A percentile compares a stretch with the other conserved stretches of the same genome.
These are phyloP conservation scores for Arthrinium puccinioides DNA, from an alignment of 2,329 filamentous ascomycete species.

Conservation along the genomic window DNA sequence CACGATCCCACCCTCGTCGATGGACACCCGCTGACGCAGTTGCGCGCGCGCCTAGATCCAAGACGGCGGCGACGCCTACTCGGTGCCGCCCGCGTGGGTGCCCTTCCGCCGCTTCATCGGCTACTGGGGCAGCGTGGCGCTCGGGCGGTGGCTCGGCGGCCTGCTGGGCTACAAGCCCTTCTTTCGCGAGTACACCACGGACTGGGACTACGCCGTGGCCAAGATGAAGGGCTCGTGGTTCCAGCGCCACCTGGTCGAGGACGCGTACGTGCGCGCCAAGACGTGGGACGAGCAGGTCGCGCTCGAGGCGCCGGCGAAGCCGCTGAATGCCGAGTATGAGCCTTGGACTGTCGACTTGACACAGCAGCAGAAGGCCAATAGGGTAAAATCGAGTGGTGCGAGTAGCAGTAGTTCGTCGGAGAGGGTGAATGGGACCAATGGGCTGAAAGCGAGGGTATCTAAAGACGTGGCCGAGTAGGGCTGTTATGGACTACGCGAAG, in stretches of 20 bases:
- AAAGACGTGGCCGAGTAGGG: too few relatives aligned
- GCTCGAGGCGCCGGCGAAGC: neutral
- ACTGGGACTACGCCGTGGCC: conserved; percentile 25
- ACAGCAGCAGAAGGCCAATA: neutral
- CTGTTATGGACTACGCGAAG: too few relatives aligned
- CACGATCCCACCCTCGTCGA: too few relatives aligned
- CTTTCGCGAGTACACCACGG: conserved; percentile 25
- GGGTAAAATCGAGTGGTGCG: too few relatives aligned
- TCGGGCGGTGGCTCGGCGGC: conserved; percentile 27
- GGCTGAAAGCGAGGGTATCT: too few relatives aligned
- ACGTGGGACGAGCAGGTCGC: neutral
- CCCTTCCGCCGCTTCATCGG: conserved; percentile 21
- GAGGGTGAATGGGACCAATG: neutral
- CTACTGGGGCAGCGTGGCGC: conserved; percentile 16
- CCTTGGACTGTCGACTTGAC: neutral
- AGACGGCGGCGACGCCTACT: conserved; percentile 10
- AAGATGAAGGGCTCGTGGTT: conserved; percentile 22
- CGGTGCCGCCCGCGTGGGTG: conserved; percentile 19
- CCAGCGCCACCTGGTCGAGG: conserved; percentile 7
- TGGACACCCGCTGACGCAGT: too few relatives aligned
- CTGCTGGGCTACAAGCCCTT: conserved; percentile 29
- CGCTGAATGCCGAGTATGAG: neutral
- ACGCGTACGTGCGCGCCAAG: neutral
- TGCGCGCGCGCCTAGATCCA: neutral
- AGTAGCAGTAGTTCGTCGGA: too few relatives aligned